Base-by-base conservation (phyloP, 768 basidiomycete genomes). In the Tulasnella sp. region DNA sequence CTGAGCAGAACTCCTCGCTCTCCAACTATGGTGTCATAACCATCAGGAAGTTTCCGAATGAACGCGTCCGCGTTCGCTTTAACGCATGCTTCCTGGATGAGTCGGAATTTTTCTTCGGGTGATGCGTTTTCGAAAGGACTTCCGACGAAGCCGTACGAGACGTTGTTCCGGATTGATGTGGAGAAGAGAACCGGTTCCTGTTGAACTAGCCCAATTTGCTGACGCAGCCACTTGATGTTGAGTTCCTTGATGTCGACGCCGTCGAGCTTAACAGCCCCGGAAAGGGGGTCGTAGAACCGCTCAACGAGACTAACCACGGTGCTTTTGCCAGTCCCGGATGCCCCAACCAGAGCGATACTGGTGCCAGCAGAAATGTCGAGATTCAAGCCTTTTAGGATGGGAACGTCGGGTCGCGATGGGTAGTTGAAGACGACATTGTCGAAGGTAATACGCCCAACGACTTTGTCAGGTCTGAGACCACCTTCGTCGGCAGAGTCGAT, bases 251-350 rank as follows among this genome's bases (percentile, higher is more conserved):
- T 83, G 78, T 88, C 88, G 44, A 89, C 83, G 12, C 95, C 94
- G 80, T 97, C 96, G 7, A 96, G 88, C 82, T 89, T 91, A 84
- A 96, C 90, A 20, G 84, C 82, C 24, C 96, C 96, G 0, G 86
- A 85, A 0, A 88, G 85, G 2, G 96, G 94, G 84, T 97, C 96
- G 84, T 97, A 97, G 87, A 96, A 97, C 4, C 96, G 90, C 85
- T 96, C 95, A 54, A 96, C 91, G 20, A 96, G 90, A 28, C 91
- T 90, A 40, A 96, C 89, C 75, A 95, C 86, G 7, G 94, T 94
- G 28, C 79, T 80, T 76, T 83, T 84, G 18, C 93, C 93, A 5
- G 92, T 93, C 9, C 93, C 94, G 54, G 92, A 93, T 20, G 94
- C 93, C 75, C 94, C 93, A 73, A 94, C 93, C 44, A 95, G 88